A percentile compares a stretch with the other conserved stretches of the same genome.
Conservation (phyloP, 1,284 basidiomycete genomes). For the Cryptococcus sp. region DNA sequence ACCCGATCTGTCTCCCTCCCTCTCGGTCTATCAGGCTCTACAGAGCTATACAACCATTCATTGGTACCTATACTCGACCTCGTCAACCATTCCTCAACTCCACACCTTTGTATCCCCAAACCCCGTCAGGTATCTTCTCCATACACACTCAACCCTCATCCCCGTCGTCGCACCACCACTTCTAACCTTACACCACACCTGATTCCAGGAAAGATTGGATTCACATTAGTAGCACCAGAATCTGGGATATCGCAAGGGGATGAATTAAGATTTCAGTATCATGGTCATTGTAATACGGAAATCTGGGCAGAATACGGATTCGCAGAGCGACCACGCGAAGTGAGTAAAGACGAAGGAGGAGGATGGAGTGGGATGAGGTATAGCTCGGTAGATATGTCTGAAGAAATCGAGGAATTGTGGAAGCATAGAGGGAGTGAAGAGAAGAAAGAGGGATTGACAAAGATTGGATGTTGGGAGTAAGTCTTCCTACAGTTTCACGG, state of each 20-base stretch:
- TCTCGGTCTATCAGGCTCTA: constrained; percentile 56
- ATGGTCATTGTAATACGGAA: constrained; percentile 64
- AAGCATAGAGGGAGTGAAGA: constrained; percentile 21
- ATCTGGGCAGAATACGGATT: constrained; percentile 84
- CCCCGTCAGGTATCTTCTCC: constrained; percentile 23
- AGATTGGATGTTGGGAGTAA: constrained; percentile 71
- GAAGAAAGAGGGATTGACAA: constrained; percentile 55
- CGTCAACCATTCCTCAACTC: constrained; percentile 63
- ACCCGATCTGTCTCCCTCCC: constrained; percentile 77
- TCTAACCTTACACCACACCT: constrained; percentile 31
- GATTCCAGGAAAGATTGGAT: constrained; percentile 46
- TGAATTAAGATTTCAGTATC: constrained; percentile 71
- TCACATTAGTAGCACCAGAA: constrained; percentile 57
- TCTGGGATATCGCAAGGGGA: constrained; percentile 52
- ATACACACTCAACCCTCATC: constrained; percentile 1
- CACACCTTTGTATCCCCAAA: constrained; percentile 16
- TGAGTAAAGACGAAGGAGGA: constrained; percentile 26
- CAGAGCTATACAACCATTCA: constrained; percentile 61
- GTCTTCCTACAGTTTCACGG: constrained; percentile 6
- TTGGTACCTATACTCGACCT: constrained; percentile 81
- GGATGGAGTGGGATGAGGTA: constrained; percentile 62
- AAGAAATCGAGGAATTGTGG: constrained; percentile 51
- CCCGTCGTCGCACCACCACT: background rate
- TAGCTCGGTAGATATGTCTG: constrained; percentile 17
- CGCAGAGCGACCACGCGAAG: constrained; percentile 43